phyloP scores from a whole-genome alignment of 352 stramenopile genomes.

The Aphanomyces astaci region DNA sequence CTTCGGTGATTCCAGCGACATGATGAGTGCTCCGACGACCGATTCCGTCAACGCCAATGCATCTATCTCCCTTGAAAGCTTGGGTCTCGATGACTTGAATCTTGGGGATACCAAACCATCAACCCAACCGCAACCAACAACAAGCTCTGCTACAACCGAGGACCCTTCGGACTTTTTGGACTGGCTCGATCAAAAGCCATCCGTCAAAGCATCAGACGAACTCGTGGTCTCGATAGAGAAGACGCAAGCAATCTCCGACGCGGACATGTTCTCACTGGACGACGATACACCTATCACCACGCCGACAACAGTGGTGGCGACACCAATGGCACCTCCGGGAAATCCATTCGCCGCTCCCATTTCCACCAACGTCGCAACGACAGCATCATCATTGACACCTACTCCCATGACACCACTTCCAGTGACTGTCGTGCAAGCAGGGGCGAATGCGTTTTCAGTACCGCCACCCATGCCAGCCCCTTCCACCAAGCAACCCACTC shows the following conservation, averaged over 20 bases:
- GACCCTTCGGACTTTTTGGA: constrained; percentile 53
- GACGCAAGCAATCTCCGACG: background rate
- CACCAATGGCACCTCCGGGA: constrained; percentile 5
- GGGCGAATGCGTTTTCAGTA: constrained; percentile 20
- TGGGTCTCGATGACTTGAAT: constrained; percentile 18
- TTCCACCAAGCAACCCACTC: constrained; percentile 10
- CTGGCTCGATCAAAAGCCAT: constrained; percentile 45
- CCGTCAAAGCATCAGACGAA: background rate
- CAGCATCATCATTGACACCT: constrained; percentile 1
- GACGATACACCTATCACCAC: constrained; percentile 29
- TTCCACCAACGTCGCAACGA: background rate
- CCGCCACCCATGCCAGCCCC: constrained; percentile 5
- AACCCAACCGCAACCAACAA: background rate
- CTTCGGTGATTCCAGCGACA: constrained; percentile 62
- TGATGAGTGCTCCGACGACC: constrained; percentile 2
- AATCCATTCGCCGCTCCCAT: background rate
- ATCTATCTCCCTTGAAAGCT: constrained; percentile 10
- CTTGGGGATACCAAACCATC: constrained; percentile 1
- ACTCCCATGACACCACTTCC: constrained; percentile 18
- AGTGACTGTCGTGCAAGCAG: constrained; percentile 23
- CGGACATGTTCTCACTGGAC: constrained; percentile 69
- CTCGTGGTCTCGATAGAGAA: background rate
- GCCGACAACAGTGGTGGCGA: background rate
- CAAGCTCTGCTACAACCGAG: background rate
- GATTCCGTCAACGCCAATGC: background rate